These are phyloP conservation scores for Tolypocladium pustulatum DNA, from an alignment of 2,329 filamentous ascomycete genomes.

Conservation along the genomic window DNA sequence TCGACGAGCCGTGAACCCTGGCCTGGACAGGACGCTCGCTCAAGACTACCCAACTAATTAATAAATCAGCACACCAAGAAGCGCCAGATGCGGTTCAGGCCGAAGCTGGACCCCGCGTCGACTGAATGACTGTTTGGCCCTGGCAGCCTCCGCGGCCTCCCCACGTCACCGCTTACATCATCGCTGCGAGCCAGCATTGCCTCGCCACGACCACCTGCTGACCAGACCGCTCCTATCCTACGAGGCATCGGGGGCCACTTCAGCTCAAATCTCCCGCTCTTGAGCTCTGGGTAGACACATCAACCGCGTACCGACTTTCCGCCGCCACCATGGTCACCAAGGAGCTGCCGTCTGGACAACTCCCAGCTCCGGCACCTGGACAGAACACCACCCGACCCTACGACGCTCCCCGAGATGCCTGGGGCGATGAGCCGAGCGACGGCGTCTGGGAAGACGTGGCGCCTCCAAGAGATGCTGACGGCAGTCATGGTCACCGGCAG, in stretches of 20 bases:
- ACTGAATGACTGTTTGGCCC: not conserved
- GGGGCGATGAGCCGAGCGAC: conserved; percentile 11
- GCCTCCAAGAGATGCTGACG: too few species aligned
- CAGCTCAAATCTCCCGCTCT: not conserved
- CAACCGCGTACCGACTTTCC: not conserved
- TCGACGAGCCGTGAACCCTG: too few species aligned
- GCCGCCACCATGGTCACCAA: conserved; percentile 3
- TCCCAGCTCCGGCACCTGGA: not conserved
- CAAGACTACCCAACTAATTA: too few species aligned
- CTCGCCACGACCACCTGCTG: not conserved
- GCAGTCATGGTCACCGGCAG: conserved; percentile 2
- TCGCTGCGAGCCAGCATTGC: not conserved
- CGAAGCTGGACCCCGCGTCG: not conserved
- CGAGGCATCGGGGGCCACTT: not conserved
- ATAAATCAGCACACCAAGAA: not conserved
- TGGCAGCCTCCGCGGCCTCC: not conserved
- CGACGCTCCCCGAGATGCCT: conserved; percentile 8
- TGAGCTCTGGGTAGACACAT: not conserved
- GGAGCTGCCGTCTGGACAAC: not conserved
- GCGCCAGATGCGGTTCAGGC: not conserved
- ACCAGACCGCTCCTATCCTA: not conserved
- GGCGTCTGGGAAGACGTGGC: conserved; percentile 14
- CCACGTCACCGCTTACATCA: conserved; percentile 11
- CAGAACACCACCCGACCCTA: not conserved
- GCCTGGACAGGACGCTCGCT: too few species aligned